These are phyloP conservation scores for Rhynchosporium secalis DNA, from an alignment of 2,329 filamentous ascomycete genomes.

Conservation along the genomic window DNA sequence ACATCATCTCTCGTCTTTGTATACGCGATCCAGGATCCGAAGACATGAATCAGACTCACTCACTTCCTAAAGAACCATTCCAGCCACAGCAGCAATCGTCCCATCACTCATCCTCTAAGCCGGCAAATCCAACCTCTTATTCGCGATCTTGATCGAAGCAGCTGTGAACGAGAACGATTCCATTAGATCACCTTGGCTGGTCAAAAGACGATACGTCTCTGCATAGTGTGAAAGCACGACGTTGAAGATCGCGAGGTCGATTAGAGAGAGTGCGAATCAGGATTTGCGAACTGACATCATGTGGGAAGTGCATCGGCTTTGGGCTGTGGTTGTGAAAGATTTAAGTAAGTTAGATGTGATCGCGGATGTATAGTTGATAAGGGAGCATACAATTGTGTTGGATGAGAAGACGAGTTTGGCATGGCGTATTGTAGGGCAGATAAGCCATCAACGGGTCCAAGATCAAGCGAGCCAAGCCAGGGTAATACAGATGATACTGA, in stretches of 20 bases:
- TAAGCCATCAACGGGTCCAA: neutral
- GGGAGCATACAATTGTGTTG: neutral
- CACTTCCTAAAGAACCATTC: neutral
- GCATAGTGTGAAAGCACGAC: neutral
- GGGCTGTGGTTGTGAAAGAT: neutral
- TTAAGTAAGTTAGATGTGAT: neutral
- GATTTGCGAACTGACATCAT: constrained; percentile 8
- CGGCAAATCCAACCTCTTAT: neutral
- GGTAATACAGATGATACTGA: neutral
- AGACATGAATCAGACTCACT: neutral
- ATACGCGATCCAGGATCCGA: neutral
- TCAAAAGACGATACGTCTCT: neutral
- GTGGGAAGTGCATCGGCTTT: neutral
- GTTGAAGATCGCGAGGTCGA: constrained; percentile 4
- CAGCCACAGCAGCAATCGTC: constrained; percentile 1
- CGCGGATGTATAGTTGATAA: neutral
- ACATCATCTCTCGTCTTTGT: neutral
- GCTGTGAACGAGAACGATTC: constrained; percentile 1
- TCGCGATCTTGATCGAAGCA: constrained; percentile 4
- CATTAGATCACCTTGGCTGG: neutral
- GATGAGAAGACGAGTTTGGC: neutral
- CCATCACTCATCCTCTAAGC: constrained; percentile 5
- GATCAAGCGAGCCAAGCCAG: too few species aligned
- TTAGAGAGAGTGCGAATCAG: neutral
- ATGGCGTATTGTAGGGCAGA: neutral